These are phyloP conservation scores for Alternaria arborescens DNA, from an alignment of 2,329 filamentous ascomycete species.

Conservation along the genomic window DNA sequence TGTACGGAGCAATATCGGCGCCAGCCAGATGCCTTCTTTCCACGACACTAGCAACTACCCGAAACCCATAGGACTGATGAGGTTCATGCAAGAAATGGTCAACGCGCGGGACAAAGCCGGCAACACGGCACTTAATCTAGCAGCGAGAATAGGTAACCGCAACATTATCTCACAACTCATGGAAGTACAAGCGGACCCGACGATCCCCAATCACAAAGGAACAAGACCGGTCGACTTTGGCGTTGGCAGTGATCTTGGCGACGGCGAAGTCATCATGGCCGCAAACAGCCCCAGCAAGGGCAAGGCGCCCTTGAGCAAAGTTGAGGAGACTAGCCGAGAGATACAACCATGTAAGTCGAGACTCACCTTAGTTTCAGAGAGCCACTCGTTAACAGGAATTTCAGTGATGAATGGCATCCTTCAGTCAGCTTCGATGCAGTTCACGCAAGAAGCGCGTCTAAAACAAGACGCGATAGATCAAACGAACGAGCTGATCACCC, in stretches of 20 bases:
- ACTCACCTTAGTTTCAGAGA: background rate
- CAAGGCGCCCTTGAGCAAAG: conserved; percentile 54
- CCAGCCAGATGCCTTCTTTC: conserved; percentile 44
- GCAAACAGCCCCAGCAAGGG: conserved; percentile 48
- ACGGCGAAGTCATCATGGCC: conserved; percentile 26
- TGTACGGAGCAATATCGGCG: conserved; percentile 71
- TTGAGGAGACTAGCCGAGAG: conserved; percentile 79
- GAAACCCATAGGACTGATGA: conserved; percentile 82
- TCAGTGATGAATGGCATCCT: conserved; percentile 82
- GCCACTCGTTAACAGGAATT: conserved; percentile 1
- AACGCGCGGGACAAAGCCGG: conserved; percentile 94
- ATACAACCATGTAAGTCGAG: conserved; percentile 77
- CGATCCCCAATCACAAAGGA: conserved; percentile 88
- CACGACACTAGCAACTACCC: conserved; percentile 63
- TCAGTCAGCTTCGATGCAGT: conserved; percentile 78
- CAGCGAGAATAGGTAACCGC: conserved; percentile 88
- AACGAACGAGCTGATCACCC: conserved; percentile 81
- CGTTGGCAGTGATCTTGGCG: conserved; percentile 72
- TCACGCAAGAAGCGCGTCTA: conserved; percentile 79
- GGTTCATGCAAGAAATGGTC: conserved; percentile 97
- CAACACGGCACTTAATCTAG: conserved; percentile 93
- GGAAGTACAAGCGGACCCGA: conserved; percentile 93
- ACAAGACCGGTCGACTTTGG: conserved; percentile 93
- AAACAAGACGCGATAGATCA: conserved; percentile 86
- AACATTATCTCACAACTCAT: conserved; percentile 97